Evolutionary conservation across 2,329 filamentous ascomycete genomes (phyloP).

Genomic region (Bipolaris zeicola): DNA sequence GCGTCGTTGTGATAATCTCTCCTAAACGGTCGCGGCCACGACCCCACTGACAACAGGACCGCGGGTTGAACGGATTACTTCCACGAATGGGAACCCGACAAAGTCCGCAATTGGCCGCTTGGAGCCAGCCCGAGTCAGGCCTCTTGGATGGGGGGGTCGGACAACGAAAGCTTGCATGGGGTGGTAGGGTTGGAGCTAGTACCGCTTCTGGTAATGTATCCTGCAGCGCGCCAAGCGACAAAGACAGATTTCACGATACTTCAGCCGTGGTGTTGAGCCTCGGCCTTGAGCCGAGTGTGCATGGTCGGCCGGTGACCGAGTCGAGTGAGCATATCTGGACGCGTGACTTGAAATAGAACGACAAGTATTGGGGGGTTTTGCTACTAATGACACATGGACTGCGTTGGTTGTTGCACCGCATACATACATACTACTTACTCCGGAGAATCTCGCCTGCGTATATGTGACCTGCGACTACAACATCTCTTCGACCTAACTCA

Average conservation of each 20-base stretch:
- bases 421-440: neutral
- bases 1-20: slow-evolving; percentile 2
- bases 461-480: neutral
- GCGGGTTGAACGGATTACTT: slow-evolving; percentile 13
- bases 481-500: neutral
- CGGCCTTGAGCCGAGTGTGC: slow-evolving; percentile 7
- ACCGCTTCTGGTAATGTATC: slow-evolving; percentile 11
- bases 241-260: slow-evolving; percentile 24
- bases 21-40: slow-evolving; percentile 4
- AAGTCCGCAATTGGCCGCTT: slow-evolving; percentile 13
- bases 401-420: neutral
- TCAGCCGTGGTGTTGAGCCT: slow-evolving; percentile 24
- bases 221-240: neutral
- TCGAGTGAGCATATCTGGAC: slow-evolving; percentile 4
- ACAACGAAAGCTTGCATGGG: neutral
- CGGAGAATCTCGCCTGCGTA: neutral
- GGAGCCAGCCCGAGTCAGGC: neutral
- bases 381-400: neutral
- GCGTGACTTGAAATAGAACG: neutral
- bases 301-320: slow-evolving; percentile 4
- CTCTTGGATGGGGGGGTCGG: neutral
- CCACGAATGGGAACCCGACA: slow-evolving; percentile 30
- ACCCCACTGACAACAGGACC: slow-evolving; percentile 1
- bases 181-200: slow-evolving; percentile 5
- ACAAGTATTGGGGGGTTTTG: neutral